Conservation (phyloP, 306 rosid species). For the Vigna mungo region DNA sequence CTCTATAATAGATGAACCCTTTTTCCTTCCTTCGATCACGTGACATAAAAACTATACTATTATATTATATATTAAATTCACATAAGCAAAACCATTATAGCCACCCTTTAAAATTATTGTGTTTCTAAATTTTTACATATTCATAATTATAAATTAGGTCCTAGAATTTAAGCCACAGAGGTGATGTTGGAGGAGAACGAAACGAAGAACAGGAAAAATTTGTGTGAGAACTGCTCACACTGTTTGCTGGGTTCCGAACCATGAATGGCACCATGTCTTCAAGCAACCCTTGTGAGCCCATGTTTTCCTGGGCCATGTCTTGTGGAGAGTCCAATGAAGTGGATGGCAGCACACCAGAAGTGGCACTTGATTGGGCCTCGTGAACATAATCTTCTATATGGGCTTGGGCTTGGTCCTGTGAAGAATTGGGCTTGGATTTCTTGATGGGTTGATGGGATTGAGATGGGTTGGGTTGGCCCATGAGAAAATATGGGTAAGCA, state of each 20-base stretch:
- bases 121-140: constrained; percentile 24
- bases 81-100: constrained; percentile 29
- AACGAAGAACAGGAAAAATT: constrained; percentile 52
- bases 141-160: constrained; percentile 31
- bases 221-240: constrained; percentile 42
- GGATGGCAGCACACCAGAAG: constrained; percentile 2
- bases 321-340: constrained; percentile 27
- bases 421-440: constrained; percentile 58
- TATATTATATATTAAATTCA: constrained; percentile 35
- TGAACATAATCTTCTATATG: constrained; percentile 22
- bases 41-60: constrained; percentile 18
- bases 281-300: constrained; percentile 76
- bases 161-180: constrained; percentile 55
- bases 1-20: no score
- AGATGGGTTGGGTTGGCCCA: constrained; percentile 48
- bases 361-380: constrained; percentile 26
- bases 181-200: constrained; percentile 55
- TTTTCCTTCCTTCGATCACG: no score
- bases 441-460: constrained; percentile 52
- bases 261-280: constrained; percentile 87
- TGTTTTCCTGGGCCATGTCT: constrained; percentile 44
- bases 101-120: neutral
- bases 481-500: constrained; percentile 70
- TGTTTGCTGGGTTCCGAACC: constrained; percentile 71
- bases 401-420: constrained; percentile 20